Evolutionary conservation across 2,329 filamentous ascomycete genomes (phyloP), one percentile per base, ranked within the genome.

Genomic region (Microsporum canis): DNA sequence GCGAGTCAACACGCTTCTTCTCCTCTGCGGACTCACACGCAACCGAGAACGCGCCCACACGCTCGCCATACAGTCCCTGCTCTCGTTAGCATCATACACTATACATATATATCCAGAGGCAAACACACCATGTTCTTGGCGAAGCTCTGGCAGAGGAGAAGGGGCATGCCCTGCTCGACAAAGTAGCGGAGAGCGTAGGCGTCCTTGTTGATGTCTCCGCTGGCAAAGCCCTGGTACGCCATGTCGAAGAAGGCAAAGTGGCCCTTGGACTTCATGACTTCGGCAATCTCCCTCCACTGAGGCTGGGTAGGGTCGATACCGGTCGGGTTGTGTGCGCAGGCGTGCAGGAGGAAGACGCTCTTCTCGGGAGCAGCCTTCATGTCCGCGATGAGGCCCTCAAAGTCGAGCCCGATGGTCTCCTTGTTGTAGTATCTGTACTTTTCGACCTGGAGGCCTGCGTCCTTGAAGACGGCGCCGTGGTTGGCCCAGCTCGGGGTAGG

Each of bases 381-480:
- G 75, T 97, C 91, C 71, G 84, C 87, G 63, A 96, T 73, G 82
- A 99, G 84, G 71, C 94, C 94, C 68, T 95, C 89, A 72, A 96
- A 97, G 82, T 99, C 94, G 66, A 99, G 87, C 61, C 91, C 91
- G 73, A 96, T 97, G 72, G 92, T 97, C 74, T 96, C 87, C 83
- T 95, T 95, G 85, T 97, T 89, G 82, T 97, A 99, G 86, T 99
- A 99, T 71, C 89, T 84, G 84, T 99, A 99, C 80, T 91, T 90
- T 79, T 91, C 86, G 65, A 97, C 91, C 77, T 89, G 83, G 66
- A 99, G 84, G 62, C 91, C 90, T 36, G 89, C 88, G 77, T 97
- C 91, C 78, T 84, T 87, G 85, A 99, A 97, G 76, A 99, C 89
- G 66, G 92, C 91, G 74, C 85, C 89, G 82, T 99, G 94, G 84